Percentiles rank a stretch among this genome's conserved stretches.
These are phyloP conservation scores for Davidsoniella australis DNA, from an alignment of 2,329 filamentous ascomycete species.

Conservation along the genomic window DNA sequence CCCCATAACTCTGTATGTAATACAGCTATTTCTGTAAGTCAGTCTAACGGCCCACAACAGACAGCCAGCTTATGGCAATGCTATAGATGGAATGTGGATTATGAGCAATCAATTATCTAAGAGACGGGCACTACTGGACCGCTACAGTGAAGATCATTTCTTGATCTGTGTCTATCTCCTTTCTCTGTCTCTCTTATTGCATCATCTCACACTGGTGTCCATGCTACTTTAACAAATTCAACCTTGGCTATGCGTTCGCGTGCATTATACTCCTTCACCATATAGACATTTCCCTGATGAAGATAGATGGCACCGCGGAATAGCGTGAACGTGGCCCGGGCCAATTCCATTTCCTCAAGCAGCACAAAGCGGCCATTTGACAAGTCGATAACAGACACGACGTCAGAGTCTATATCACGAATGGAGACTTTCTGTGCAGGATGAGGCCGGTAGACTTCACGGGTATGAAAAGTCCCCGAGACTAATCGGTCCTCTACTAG, in stretches of 20 bases:
- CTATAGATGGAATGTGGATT: too few species aligned
- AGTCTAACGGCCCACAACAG: too few species aligned
- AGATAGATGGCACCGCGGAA: constrained; percentile 96
- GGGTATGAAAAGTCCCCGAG: constrained; percentile 70
- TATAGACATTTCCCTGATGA: constrained; percentile 84
- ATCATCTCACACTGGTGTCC: neutral
- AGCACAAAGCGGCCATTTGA: constrained; percentile 70
- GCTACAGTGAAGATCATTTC: too few species aligned
- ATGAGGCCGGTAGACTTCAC: constrained; percentile 69
- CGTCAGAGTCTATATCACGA: constrained; percentile 72
- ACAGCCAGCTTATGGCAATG: too few species aligned
- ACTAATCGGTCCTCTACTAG: constrained; percentile 18
- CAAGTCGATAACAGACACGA: constrained; percentile 84
- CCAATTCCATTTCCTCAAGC: constrained; percentile 89
- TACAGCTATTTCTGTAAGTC: too few species aligned
- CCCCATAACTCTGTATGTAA: too few species aligned
- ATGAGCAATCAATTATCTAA: too few species aligned
- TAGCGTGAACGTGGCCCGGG: constrained; percentile 83
- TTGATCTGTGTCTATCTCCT: too few species aligned
- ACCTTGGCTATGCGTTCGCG: constrained; percentile 74
- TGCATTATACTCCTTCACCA: constrained; percentile 75
- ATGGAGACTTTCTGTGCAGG: constrained; percentile 76
- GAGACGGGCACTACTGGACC: too few species aligned
- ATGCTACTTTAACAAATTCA: constrained; percentile 69
- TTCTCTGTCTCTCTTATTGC: too few species aligned